Base-by-base conservation (phyloP, 2,329 filamentous ascomycete species). In the Cercospora canescens region DNA sequence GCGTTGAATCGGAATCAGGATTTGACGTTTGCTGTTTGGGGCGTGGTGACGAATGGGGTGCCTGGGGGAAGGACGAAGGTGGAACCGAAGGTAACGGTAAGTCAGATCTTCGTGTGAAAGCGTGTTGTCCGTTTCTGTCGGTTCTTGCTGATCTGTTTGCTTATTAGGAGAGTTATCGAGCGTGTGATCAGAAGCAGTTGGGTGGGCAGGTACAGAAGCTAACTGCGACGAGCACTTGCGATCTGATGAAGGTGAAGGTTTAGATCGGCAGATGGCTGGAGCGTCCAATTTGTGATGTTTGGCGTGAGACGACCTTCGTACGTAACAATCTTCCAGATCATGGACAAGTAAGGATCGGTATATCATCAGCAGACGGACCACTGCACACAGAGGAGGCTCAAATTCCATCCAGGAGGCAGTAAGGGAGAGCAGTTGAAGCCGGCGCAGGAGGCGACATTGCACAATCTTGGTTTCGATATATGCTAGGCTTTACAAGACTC, bases 11-110 rank as follows among this genome's bases (percentile, higher is more conserved):
- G 32, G 34, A 60, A 50, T 55, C 26, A 52, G 62, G 62, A 64
- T 41, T 60, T 61, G 59, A 50, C 59, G 41, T 61, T 61, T 61
- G 59, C 59, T 6, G 32, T 61, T 48, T 61, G 59, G 59, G 30
- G 28, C 5, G 16, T 61, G 16, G 39, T 61, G 41, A 26, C 59
- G 16, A 61, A 61, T 52, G 50, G 50, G 14, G 14, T 54, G 0
- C 14, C 24, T 4, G 50, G 50, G 16, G 41, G 41, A 11, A 45
- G 41, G 18, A 21, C 24, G 41, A 54, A 54, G 50, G 50, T 30
- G 5, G 24, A 54, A 9, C 14, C 24, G 50, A 54, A 28, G n/a
- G 50, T 54, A 3, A 54, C 21, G 24, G 48, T 52, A 12, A 52
- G 48, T 52, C 26, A 24, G n/a, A 39, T 41, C 11, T 3, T 41